Evolutionary conservation across 2,329 filamentous ascomycete species (phyloP), one percentile per base, ranked within the genome.

Genomic region (Biscogniauxia mediterranea): DNA sequence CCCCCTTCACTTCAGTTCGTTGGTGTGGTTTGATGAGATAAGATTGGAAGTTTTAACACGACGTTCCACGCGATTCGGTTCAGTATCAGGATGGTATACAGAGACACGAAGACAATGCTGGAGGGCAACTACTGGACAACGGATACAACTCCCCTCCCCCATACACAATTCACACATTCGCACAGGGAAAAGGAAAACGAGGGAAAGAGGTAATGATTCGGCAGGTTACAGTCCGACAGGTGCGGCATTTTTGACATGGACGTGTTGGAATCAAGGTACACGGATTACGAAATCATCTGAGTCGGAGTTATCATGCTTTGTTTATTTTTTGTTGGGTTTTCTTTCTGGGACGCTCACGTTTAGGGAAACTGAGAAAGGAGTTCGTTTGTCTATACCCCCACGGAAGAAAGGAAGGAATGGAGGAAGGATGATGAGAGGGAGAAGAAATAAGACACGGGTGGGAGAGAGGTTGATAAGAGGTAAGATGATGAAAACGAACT

Each of bases 351-450:
- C 28, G 28, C 7, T 32, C 7, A 52, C 5, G 20, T 52, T 52
- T 13, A 26, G 20, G 51, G 20, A 26, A 21, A 23, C n/a, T 52
- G n/a, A 52, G 23, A 26, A 52, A 52, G 51, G 51, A 52, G 51
- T 52, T 52, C n/a, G 19, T 23, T 52, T 52, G 51, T 23, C 51
- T 52, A 52, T 52, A 52, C 51, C 51, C 51, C 51, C 49, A 51
- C 5, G 21, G 49, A 26, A n/a, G 23, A 8, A 21, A 23, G 23
- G 19, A 52, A 26, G n/a, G 51, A 13, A 52, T 23, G 23, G 51
- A 26, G 19, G 23, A 21, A 52, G 13, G 51, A 6, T 8, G 28
- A 21, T 19, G 19, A 13, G n/a, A 52, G 51, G 51, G 23, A 23
- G 17, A 23, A 13, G 51, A 52, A 23, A 21, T 3, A 21, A 7